Conservation (phyloP, 768 basidiomycete species). For the Tulasnella sp. region DNA sequence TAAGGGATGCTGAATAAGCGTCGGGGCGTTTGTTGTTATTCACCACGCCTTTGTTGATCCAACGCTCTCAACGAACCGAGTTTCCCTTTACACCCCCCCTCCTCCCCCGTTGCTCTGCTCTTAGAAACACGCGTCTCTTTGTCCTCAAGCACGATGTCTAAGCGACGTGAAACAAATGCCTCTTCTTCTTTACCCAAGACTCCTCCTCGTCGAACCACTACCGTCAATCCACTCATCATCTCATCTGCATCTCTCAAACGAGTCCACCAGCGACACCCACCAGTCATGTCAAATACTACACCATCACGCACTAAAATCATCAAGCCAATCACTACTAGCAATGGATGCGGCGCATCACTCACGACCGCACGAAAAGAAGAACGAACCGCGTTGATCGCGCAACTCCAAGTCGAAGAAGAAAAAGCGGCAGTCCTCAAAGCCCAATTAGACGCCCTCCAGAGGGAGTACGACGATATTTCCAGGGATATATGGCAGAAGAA, state of each 20-base stretch:
- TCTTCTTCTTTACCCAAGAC: not conserved
- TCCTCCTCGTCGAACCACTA: not conserved
- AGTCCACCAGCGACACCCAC: constrained; percentile 17
- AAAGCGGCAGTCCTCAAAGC: constrained; percentile 25
- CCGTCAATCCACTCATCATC: constrained; percentile 7
- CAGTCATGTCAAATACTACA: not conserved
- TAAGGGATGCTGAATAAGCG: constrained; percentile 11
- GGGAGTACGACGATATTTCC: constrained; percentile 19
- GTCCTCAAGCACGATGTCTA: constrained; percentile 1
- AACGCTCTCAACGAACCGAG: not conserved
- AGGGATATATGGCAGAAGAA: constrained; percentile 25
- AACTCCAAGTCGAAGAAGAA: constrained; percentile 17
- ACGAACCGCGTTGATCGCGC: constrained; percentile 15
- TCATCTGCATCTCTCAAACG: constrained; percentile 1
- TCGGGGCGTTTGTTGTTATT: constrained; percentile 8
- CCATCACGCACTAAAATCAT: constrained; percentile 4
- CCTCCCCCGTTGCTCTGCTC: not conserved
- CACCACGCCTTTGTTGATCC: constrained; percentile 18
- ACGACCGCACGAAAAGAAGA: constrained; percentile 24
- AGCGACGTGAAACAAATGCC: not conserved
- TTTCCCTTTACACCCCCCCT: not conserved
- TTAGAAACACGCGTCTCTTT: not conserved
- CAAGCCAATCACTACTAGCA: not conserved
- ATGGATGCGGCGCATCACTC: not conserved
- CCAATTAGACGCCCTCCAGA: constrained; percentile 28